Conservation (phyloP, 2,329 filamentous ascomycete genomes). For the Talaromyces rugulosus region DNA sequence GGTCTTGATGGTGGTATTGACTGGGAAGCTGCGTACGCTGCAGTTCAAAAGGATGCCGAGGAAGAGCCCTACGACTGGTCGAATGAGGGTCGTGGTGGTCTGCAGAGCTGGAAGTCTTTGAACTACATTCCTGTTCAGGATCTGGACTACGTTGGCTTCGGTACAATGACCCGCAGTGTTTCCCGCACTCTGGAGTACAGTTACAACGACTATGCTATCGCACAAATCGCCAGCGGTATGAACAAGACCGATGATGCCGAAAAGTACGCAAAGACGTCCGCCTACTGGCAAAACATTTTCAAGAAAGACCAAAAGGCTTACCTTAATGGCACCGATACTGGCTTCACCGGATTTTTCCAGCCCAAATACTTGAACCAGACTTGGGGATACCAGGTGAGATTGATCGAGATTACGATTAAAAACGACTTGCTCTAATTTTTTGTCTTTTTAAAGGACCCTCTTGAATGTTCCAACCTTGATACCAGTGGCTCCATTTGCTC, state of each 20-base stretch:
- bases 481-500: conserved; percentile 27
- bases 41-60: conserved; percentile 65
- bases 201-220: conserved; percentile 67
- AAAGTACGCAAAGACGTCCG: conserved; percentile 28
- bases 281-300: conserved; percentile 64
- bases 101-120: conserved; percentile 64
- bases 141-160: conserved; percentile 61
- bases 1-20: conserved; percentile 57
- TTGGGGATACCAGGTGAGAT: conserved; percentile 58
- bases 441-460: conserved; percentile 38
- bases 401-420: conserved; percentile 37
- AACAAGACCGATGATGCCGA: conserved; percentile 50
- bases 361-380: conserved; percentile 63
- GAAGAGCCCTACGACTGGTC: conserved; percentile 65
- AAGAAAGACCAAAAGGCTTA: conserved; percentile 53
- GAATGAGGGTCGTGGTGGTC: conserved; percentile 62
- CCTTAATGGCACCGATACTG: conserved; percentile 54
- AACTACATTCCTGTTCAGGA: conserved; percentile 67
- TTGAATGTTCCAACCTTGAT: conserved; percentile 55
- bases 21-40: conserved; percentile 63
- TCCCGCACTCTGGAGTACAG: conserved; percentile 69
- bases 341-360: conserved; percentile 66
- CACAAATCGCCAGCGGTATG: conserved; percentile 55
- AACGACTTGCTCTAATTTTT: not conserved
- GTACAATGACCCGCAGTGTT: conserved; percentile 64